Evolutionary conservation across 129 eudicot species (phyloP).

Genomic region (Saussurea involucrata): DNA sequence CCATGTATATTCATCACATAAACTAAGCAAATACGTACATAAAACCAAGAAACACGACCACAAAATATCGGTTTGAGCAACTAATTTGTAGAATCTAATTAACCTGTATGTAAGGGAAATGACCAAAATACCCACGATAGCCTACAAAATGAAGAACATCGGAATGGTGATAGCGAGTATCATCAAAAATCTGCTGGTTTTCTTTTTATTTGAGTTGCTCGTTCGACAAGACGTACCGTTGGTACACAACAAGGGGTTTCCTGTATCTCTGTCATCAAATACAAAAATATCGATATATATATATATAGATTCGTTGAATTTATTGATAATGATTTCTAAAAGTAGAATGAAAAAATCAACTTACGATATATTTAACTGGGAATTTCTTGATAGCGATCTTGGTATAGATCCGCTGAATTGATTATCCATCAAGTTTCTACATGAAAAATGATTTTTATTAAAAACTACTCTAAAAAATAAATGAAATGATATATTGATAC

Average conservation of each 20-base stretch:
- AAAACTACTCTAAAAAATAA: background rate
- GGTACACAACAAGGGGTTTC: constrained; percentile 48
- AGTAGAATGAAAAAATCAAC: background rate
- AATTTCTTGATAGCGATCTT: constrained; percentile 41
- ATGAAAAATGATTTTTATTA: background rate
- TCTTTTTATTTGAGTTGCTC: constrained; percentile 14
- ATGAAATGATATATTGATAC: background rate
- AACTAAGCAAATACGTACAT: too few relatives aligned
- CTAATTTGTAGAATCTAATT: background rate
- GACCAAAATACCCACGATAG: constrained; percentile 22
- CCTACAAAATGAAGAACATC: constrained; percentile 19
- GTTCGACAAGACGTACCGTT: constrained; percentile 23
- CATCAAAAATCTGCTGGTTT: constrained; percentile 9
- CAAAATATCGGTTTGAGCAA: background rate
- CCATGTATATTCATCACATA: too few relatives aligned
- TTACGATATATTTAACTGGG: constrained; percentile 44
- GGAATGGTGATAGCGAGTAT: constrained; percentile 43
- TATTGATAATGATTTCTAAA: too few relatives aligned
- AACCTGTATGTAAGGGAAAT: constrained; percentile 12
- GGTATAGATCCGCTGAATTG: constrained; percentile 61
- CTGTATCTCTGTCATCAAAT: constrained; percentile 39
- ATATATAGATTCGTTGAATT: too few relatives aligned
- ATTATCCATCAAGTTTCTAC: constrained; percentile 62
- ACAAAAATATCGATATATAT: background rate
- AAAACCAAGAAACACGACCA: background rate